Percentiles rank a stretch among this genome's conserved stretches.
phyloP scores from a whole-genome alignment of 139 green algal genomes.

The Mesostigma viride region DNA sequence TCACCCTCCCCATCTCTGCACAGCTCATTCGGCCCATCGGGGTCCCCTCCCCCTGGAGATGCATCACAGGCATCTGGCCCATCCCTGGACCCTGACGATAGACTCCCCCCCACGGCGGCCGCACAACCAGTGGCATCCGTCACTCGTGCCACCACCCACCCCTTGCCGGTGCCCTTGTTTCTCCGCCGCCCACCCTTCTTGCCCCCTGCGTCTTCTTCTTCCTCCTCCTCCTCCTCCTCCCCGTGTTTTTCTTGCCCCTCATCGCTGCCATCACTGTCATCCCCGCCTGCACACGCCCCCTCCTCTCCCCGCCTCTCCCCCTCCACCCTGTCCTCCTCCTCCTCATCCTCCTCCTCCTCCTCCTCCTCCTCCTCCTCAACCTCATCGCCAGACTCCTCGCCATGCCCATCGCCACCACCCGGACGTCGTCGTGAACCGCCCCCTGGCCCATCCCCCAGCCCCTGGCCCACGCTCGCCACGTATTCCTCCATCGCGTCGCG shows the following conservation, averaged over 20 bases:
- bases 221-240: too few species aligned
- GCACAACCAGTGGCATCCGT: too few species aligned
- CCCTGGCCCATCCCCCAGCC: not conserved
- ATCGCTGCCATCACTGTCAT: not conserved
- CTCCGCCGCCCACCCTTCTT: not conserved
- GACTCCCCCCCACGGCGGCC: too few species aligned
- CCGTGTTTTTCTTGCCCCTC: too few species aligned
- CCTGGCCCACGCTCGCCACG: not conserved
- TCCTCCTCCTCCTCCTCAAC: conserved; percentile 24
- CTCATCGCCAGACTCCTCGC: conserved; percentile 9
- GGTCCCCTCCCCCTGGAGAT: too few species aligned
- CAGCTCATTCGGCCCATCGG: conserved; percentile 6
- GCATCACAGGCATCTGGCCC: too few species aligned
- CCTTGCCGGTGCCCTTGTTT: too few species aligned
- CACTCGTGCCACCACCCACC: too few species aligned
- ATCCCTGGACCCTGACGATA: too few species aligned
- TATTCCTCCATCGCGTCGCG: conserved; percentile 19
- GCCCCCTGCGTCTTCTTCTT: not conserved
- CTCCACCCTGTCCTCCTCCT: too few species aligned
- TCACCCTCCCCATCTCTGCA: not conserved
- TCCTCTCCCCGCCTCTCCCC: not conserved
- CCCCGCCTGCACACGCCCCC: not conserved
- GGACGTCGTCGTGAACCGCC: not conserved
- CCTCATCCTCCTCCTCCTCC: too few species aligned
- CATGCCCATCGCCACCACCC: not conserved